Evolutionary conservation across 495 filamentous ascomycete species (phyloP), one percentile per base, ranked within the genome.

Genomic region (Trichocladium uniseriatum): DNA sequence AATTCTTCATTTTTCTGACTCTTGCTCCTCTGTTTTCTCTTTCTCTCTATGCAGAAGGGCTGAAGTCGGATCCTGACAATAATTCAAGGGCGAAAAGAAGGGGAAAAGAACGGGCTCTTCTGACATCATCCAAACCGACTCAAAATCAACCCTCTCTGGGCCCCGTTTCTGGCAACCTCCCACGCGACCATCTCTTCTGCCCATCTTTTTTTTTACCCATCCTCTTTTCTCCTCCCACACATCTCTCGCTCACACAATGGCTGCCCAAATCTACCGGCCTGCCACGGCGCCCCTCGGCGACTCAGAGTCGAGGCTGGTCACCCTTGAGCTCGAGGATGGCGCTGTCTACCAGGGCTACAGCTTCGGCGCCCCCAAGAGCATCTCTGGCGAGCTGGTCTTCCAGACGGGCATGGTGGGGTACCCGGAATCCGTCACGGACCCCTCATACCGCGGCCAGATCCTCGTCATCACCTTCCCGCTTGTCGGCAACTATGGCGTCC

Each of bases 351-450:
- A 89, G 57, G 92, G 92, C 45, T 85, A 87, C 71, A 95, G 89
- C 74, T 98, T 96, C 63, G 92, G 92, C 62, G 87, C 89, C 21
- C 75, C 87, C 61, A 92, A 87, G 76, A 94, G 84, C 63, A 79
- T 92, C 58, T 83, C 91, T 49, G 92, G 92, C 60, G 92, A 98
- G 78, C 74, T 97, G 63, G 92, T 98, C 68, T 98, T 98, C 73
- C 92, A 98, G 76, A 98, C 92, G 42, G 92, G 92, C 62, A 94
- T 98, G 92, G 92, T 98, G 48, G 92, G 92, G 52, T 98, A 98
- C 63, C 90, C 92, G 27, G 92, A 98, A 72, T 95, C 91, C 35
- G 79, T 99, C 79, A 97, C 92, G 62, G 94, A 97, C 61, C 94
- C 92, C 35, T 97, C 92, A 27, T 99, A 99, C 77, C 89, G 94